Evolutionary conservation across 192 early-diverging fungal species (phyloP).

Genomic region (Rhizophagus clarus): DNA sequence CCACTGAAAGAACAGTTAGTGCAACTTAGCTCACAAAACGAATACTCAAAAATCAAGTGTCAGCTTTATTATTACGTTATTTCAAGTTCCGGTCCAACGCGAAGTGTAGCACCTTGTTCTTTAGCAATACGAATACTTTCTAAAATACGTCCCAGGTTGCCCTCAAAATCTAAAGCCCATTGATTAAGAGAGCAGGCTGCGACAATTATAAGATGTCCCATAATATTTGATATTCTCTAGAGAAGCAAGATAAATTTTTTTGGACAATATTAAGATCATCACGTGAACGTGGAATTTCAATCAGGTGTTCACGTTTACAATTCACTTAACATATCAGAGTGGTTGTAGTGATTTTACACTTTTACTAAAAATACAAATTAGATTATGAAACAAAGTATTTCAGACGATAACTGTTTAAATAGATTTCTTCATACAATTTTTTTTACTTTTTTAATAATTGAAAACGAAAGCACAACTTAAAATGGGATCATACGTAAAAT

Average conservation of each 20-base stretch:
- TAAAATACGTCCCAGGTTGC: constrained; percentile 86
- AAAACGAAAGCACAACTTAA: too few species aligned
- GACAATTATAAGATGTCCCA: constrained; percentile 68
- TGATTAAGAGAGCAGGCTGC: constrained; percentile 85
- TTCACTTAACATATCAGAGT: too few species aligned
- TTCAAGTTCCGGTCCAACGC: constrained; percentile 96
- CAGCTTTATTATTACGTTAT: constrained; percentile 64
- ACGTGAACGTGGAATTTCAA: too few species aligned
- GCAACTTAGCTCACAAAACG: not conserved
- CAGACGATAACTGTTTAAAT: too few species aligned
- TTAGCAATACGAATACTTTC: constrained; percentile 86
- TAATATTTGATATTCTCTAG: constrained; percentile 14
- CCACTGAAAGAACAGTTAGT: constrained; percentile 53
- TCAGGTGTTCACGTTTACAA: too few species aligned
- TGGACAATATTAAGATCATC: too few species aligned
- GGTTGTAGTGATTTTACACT: too few species aligned
- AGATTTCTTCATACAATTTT: too few species aligned
- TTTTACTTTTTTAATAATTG: too few species aligned
- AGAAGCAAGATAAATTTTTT: not conserved
- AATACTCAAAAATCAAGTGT: not conserved
- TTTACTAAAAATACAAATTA: too few species aligned
- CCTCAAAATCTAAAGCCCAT: constrained; percentile 97
- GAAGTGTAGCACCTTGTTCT: constrained; percentile 72
- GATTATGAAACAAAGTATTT: too few species aligned
- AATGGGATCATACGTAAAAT: too few species aligned